Percentiles rank a stretch among this genome's conserved stretches.
Evolutionary conservation across 176 grass and related monocot species (phyloP).

Genomic region (Pontederia crassipes): DNA sequence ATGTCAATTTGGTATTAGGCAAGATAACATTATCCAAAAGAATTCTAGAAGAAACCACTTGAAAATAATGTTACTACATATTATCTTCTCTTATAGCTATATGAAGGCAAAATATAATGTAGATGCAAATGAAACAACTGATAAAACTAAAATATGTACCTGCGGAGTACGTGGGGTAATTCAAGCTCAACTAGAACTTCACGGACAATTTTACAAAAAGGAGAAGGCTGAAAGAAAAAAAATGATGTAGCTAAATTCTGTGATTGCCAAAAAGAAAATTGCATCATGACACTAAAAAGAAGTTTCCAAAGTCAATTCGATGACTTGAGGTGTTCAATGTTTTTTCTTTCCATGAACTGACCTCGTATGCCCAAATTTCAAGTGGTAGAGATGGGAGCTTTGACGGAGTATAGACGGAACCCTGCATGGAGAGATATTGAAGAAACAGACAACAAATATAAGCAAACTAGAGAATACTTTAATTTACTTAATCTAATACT

Average conservation of each 20-base stretch:
- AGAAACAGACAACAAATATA: not conserved
- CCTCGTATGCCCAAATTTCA: constrained; percentile 94
- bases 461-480: constrained; percentile 4
- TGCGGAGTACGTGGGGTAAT: constrained; percentile 76
- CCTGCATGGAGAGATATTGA: constrained; percentile 30
- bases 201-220: constrained; percentile 82
- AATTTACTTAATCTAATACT: not conserved
- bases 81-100: too few relatives aligned
- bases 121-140: not conserved
- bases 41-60: too few relatives aligned
- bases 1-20: too few relatives aligned
- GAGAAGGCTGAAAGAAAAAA: constrained; percentile 47
- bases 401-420: constrained; percentile 52
- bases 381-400: constrained; percentile 63
- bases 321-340: too few relatives aligned
- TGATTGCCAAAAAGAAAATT: constrained; percentile 7
- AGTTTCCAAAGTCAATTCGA: not conserved
- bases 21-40: too few relatives aligned
- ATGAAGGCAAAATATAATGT: too few relatives aligned
- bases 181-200: constrained; percentile 88
- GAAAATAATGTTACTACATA: too few relatives aligned
- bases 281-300: not conserved
- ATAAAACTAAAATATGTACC: constrained; percentile 23
- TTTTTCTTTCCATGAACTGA: constrained; percentile 5
- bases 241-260: constrained; percentile 6